Base-by-base conservation (phyloP, 139 green algal species). In the Chlamydomonas eustigma region DNA sequence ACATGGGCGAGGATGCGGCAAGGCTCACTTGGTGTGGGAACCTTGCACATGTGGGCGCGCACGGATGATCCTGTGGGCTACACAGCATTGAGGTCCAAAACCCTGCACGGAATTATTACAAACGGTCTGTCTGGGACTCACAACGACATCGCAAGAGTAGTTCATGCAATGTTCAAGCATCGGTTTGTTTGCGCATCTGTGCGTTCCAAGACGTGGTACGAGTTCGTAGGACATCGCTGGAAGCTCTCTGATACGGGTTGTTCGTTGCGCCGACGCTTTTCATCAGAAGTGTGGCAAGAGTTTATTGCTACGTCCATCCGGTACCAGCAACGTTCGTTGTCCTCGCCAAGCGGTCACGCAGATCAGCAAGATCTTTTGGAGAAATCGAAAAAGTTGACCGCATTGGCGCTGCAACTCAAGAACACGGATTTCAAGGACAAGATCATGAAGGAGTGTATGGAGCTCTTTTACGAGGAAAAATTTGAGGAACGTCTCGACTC, bases 401-500 rank as follows among this genome's bases (percentile, higher is more conserved):
- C 39, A 0, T 36, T 80, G 2, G 32, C 44, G 2, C 2, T 44
- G 1, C 65, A 76, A 52, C 68, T 81, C 2, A 79, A 74, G 39
- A 8, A 66, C 2, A 52, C 51, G 6, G 35, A 25, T 3, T 81
- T 69, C 76, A 81, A 76, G 50, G 51, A 68, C 0, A 50, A 73
- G 37, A n/a, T 81, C 44, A 63, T 81, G 30, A 51, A 58, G 36
- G 76, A 81, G 51, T 77, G 68, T 22, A 1, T 2, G 1, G 68
- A 67, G 30, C 4, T 77, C 8, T 74, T 81, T 30, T 64, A 64
- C 50, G 3, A 65, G 37, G 36, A 1, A 0, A 35, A 80, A 18
- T 78, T 78, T 12, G 39, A 75, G 25, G 38, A 76, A 35, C 72
- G 72, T 36, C 78, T 83, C 1, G 78, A 83, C 64, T 65, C 8